These are phyloP conservation scores for Dicorynia guianensis DNA, from an alignment of 306 rosid species.

Conservation along the genomic window DNA sequence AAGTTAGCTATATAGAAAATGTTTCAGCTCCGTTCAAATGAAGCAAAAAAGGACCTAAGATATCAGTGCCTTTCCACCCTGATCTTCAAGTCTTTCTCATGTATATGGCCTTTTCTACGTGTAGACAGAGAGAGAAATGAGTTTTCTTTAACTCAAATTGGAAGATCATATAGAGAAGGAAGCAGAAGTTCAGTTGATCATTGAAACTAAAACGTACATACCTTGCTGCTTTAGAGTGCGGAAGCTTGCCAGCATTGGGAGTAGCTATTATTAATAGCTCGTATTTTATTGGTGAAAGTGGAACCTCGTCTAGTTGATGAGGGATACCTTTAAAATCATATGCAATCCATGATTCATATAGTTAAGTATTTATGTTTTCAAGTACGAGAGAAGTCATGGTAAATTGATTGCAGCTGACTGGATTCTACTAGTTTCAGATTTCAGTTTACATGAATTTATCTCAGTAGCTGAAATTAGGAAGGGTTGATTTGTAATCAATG, in stretches of 20 bases:
- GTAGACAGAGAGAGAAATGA: background rate
- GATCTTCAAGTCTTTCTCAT: background rate
- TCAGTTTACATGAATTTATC: too few relatives aligned
- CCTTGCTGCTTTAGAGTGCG: constrained; percentile 8
- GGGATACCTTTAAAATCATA: background rate
- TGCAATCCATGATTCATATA: background rate
- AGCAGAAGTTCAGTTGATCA: background rate
- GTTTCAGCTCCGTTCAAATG: too few relatives aligned
- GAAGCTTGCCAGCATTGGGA: too few relatives aligned
- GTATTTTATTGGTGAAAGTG: too few relatives aligned
- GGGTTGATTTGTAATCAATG: too few relatives aligned
- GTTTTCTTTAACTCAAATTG: background rate
- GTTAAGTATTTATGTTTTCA: background rate
- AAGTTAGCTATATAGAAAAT: too few relatives aligned
- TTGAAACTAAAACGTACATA: background rate
- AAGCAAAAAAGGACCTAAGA: background rate
- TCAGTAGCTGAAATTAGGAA: too few relatives aligned
- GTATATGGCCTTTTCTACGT: background rate
- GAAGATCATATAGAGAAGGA: too few relatives aligned
- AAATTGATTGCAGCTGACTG: too few relatives aligned
- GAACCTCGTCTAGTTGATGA: background rate
- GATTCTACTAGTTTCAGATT: too few relatives aligned
- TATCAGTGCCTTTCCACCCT: constrained; percentile 24
- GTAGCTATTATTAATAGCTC: background rate
- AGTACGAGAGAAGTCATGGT: constrained; percentile 23